Conservation (phyloP, 2,329 filamentous ascomycete species). For the Periconia digitata region DNA sequence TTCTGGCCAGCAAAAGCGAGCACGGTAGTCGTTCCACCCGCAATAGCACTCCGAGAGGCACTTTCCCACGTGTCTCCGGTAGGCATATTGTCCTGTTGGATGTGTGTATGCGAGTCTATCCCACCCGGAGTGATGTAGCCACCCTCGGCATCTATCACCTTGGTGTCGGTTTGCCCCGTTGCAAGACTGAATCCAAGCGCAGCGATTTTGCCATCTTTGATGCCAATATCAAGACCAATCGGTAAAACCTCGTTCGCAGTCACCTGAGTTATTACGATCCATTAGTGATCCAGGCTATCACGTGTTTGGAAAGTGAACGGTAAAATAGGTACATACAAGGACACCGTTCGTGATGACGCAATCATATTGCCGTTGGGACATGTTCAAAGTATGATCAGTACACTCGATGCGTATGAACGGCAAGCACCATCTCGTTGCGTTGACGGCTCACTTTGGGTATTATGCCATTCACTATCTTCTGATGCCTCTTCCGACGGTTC, state of each 20-base stretch:
- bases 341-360: neutral
- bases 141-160: neutral
- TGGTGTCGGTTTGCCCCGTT: neutral
- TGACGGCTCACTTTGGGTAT: too few relatives aligned
- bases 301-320: neutral
- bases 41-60: neutral
- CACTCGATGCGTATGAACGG: neutral
- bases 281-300: neutral
- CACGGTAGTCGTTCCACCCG: neutral
- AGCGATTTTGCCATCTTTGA: neutral
- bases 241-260: neutral
- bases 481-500: too few relatives aligned
- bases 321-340: neutral
- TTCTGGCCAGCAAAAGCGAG: neutral
- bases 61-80: neutral
- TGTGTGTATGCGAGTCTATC: neutral
- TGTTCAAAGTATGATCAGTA: neutral
- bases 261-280: neutral
- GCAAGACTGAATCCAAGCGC: neutral
- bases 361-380: neutral
- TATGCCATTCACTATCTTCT: too few relatives aligned
- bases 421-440: too few relatives aligned
- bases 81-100: neutral
- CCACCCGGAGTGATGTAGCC: neutral
- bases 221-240: neutral